A percentile compares a stretch with the other conserved stretches of the same genome.
phyloP scores from a whole-genome alignment of 202 grass and related monocot species.

The Carex arenaria region DNA sequence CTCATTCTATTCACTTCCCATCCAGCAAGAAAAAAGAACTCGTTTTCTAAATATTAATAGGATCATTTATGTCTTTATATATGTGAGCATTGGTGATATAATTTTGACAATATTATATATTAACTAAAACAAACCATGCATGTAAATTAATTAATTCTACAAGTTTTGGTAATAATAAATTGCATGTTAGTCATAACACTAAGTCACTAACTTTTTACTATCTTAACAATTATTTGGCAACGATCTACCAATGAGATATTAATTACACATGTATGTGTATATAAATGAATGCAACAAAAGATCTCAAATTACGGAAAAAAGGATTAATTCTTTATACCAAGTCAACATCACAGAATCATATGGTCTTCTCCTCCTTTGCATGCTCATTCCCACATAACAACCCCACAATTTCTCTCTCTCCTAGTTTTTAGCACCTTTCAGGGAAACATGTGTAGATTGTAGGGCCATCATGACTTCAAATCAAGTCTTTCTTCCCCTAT shows the following conservation, averaged over 20 bases:
- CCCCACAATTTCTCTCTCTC: constrained; percentile 23
- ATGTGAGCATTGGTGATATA: neutral
- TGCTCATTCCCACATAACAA: constrained; percentile 20
- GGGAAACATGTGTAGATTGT: constrained; percentile 7
- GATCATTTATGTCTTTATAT: neutral
- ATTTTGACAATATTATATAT: too few species aligned
- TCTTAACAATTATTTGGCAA: neutral
- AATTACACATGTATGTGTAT: neutral
- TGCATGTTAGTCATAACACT: neutral
- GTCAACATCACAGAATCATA: constrained; percentile 21
- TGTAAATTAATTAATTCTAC: neutral
- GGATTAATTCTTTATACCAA: constrained; percentile 5
- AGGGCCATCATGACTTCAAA: constrained; percentile 8
- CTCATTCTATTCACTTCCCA: neutral
- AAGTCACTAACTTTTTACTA: too few species aligned
- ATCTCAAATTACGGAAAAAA: neutral
- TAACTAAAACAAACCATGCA: neutral
- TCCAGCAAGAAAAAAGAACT: neutral
- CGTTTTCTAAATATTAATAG: neutral
- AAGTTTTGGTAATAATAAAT: neutral
- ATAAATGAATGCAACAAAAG: neutral
- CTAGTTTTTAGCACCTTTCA: constrained; percentile 25
- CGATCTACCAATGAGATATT: neutral
- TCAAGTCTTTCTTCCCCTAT: neutral
- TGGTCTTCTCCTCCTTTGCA: constrained; percentile 16